Evolutionary conservation across 805 yeast species (phyloP).

Genomic region (Yarrowia divulgata): DNA sequence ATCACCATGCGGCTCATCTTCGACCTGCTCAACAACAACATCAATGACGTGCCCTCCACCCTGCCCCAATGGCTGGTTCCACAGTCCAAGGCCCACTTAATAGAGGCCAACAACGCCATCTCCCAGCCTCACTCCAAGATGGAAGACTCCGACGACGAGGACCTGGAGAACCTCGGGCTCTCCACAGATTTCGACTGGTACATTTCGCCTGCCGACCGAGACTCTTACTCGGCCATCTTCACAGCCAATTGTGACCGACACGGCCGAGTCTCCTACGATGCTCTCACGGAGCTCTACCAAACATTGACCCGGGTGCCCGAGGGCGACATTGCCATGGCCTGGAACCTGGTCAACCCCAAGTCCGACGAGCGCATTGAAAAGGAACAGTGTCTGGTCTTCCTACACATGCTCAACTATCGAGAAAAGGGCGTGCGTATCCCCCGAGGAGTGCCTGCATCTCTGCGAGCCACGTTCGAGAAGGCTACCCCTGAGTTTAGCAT

Average conservation of each 20-base stretch:
- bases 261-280: conserved; percentile 80
- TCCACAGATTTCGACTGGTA: conserved; percentile 92
- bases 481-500: conserved; percentile 71
- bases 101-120: conserved; percentile 79
- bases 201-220: conserved; percentile 85
- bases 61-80: conserved; percentile 95
- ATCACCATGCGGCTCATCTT: conserved; percentile 95
- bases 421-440: conserved; percentile 87
- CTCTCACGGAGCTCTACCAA: conserved; percentile 71
- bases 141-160: conserved; percentile 51
- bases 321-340: conserved; percentile 85
- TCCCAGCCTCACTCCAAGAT: conserved; percentile 42
- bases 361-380: conserved; percentile 86
- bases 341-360: conserved; percentile 95
- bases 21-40: conserved; percentile 82
- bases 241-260: conserved; percentile 73
- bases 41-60: conserved; percentile 65
- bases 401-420: conserved; percentile 91
- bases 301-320: conserved; percentile 77
- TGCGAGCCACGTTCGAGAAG: conserved; percentile 90
- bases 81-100: conserved; percentile 80
- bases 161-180: conserved; percentile 69
- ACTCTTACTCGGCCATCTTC: conserved; percentile 79
- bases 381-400: conserved; percentile 87
- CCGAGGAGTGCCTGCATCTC: conserved; percentile 89